Evolutionary conservation across 345 rosid species (phyloP).

Genomic region (Diplotaxis tenuifolia): DNA sequence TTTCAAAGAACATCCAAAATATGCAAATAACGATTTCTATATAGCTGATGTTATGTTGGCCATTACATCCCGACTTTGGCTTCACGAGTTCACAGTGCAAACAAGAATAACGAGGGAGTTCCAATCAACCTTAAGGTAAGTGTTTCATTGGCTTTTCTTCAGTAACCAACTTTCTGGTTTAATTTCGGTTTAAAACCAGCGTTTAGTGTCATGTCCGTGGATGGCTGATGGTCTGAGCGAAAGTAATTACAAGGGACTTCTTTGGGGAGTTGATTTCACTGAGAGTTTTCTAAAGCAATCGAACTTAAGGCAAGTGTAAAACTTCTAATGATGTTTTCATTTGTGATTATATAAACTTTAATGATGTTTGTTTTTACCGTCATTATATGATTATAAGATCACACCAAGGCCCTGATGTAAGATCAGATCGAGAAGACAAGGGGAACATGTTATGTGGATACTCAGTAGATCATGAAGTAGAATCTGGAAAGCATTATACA

Average conservation of each 20-base stretch:
- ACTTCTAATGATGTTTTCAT: background rate
- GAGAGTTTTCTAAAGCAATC: conserved; percentile 40
- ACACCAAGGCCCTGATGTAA: conserved; percentile 44
- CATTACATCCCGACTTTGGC: too few relatives aligned
- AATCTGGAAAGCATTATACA: conserved; percentile 43
- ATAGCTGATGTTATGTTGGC: too few relatives aligned
- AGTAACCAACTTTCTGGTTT: too few relatives aligned
- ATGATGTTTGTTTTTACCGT: conserved; percentile 3
- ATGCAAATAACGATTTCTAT: too few relatives aligned
- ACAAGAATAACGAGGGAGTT: too few relatives aligned
- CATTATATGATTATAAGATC: conserved; percentile 47
- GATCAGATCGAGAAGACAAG: conserved; percentile 41
- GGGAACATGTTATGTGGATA: conserved; percentile 42
- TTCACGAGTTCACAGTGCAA: too few relatives aligned
- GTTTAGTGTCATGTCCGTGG: conserved; percentile 51
- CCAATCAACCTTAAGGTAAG: too few relatives aligned
- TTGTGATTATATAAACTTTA: background rate
- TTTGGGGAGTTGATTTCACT: conserved; percentile 51
- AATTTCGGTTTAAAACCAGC: too few relatives aligned
- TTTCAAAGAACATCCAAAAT: too few relatives aligned
- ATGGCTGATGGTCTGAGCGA: conserved; percentile 39
- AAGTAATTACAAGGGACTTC: conserved; percentile 41
- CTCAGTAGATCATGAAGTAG: conserved; percentile 45
- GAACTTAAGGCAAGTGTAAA: conserved; percentile 35
- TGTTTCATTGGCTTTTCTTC: too few relatives aligned